Conservation (phyloP, 345 rosid species). For the Turnera subulata region DNA sequence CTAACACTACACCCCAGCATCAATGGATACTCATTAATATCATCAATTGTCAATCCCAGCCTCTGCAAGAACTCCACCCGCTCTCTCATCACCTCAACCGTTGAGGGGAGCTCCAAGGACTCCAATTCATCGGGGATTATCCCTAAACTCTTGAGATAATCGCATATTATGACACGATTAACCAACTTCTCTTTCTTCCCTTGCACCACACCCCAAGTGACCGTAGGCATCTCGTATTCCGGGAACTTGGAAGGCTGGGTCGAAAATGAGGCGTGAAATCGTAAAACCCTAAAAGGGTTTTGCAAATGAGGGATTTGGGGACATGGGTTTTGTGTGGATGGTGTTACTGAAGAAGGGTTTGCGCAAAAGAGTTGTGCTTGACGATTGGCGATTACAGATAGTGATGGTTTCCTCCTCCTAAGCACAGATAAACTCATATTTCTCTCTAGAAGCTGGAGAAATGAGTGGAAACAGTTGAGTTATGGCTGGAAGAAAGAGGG, state of each 20-base stretch:
- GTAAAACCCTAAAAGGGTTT: slow-evolving; percentile 9
- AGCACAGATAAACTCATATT: slow-evolving; percentile 23
- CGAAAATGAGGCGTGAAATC: slow-evolving; percentile 35
- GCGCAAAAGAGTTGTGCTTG: background rate
- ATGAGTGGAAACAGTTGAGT: background rate
- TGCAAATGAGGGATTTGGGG: slow-evolving; percentile 12
- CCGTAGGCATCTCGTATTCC: slow-evolving; percentile 93
- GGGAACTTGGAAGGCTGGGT: slow-evolving; percentile 66
- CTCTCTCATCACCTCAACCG: slow-evolving; percentile 79
- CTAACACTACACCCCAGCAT: slow-evolving; percentile 82
- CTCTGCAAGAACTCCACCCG: slow-evolving; percentile 88
- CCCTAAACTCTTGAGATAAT: slow-evolving; percentile 74
- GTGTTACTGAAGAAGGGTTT: background rate
- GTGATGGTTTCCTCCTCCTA: slow-evolving; percentile 14
- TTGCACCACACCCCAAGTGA: slow-evolving; percentile 90
- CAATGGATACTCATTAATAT: slow-evolving; percentile 78
- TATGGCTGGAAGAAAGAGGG: background rate
- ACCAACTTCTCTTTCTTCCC: slow-evolving; percentile 84
- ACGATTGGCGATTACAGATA: background rate
- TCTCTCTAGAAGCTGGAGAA: background rate
- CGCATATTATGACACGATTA: slow-evolving; percentile 85
- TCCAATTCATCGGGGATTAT: slow-evolving; percentile 86
- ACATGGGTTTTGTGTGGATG: slow-evolving; percentile 11
- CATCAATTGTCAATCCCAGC: slow-evolving; percentile 69
- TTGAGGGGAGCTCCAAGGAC: slow-evolving; percentile 74